Evolutionary conservation across 2,329 filamentous ascomycete species (phyloP).

Genomic region (Colletotrichum eremochloae): DNA sequence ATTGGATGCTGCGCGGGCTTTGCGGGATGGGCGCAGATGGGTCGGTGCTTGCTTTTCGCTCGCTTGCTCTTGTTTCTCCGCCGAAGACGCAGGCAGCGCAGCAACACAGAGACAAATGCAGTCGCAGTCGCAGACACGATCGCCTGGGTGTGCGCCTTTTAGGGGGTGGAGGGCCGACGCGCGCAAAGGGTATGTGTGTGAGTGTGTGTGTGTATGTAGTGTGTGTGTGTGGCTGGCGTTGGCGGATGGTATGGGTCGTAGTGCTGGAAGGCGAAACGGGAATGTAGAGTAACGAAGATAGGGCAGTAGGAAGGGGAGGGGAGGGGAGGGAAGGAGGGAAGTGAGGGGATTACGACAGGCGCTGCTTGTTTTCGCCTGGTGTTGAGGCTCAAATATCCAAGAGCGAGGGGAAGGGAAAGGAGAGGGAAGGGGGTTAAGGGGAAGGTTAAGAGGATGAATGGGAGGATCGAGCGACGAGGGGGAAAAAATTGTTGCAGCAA

Average conservation of each 20-base stretch:
- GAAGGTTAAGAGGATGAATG: slow-evolving; percentile 36
- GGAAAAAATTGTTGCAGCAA: slow-evolving; percentile 28
- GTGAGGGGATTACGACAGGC: slow-evolving; percentile 17
- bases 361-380: slow-evolving; percentile 18
- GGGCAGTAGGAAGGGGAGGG: neutral
- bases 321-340: neutral
- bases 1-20: slow-evolving; percentile 33
- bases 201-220: no score
- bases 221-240: neutral
- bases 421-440: slow-evolving; percentile 35
- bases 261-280: neutral
- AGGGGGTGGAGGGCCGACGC: neutral
- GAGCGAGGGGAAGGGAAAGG: slow-evolving; percentile 16
- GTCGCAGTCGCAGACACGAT: slow-evolving; percentile 33
- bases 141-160: slow-evolving; percentile 13
- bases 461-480: slow-evolving; percentile 37
- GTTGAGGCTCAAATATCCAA: slow-evolving; percentile 24
- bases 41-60: slow-evolving; percentile 31
- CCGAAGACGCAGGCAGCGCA: slow-evolving; percentile 30
- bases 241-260: slow-evolving; percentile 1
- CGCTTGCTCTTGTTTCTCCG: slow-evolving; percentile 37
- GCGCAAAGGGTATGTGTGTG: neutral
- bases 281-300: slow-evolving; percentile 5
- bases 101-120: slow-evolving; percentile 18
- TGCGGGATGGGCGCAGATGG: slow-evolving; percentile 37